Evolutionary conservation across 495 filamentous ascomycete species (phyloP).

Genomic region (Penicillium longicatenatum): DNA sequence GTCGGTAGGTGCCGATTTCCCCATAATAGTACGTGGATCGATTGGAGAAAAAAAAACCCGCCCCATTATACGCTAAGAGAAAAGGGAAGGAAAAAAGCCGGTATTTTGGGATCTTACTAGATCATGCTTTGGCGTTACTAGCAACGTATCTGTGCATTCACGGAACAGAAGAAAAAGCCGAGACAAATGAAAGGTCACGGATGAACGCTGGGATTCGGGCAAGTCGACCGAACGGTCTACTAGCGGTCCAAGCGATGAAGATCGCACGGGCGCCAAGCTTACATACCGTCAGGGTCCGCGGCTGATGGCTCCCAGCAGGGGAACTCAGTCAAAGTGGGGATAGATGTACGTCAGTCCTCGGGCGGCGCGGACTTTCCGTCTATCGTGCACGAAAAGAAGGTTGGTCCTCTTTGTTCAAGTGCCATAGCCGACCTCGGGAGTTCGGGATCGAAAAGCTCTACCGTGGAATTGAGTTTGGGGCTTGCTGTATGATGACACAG

Average conservation of each 20-base stretch:
- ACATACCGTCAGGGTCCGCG: constrained; percentile 27
- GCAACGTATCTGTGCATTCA: not conserved
- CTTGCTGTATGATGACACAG: constrained; percentile 13
- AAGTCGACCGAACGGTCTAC: not conserved
- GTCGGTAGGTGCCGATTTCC: constrained; percentile 19
- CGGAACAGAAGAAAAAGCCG: not conserved
- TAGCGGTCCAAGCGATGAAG: constrained; percentile 11
- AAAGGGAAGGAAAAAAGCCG: not conserved
- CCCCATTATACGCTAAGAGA: not conserved
- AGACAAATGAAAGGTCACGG: not conserved
- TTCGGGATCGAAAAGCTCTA: constrained; percentile 6
- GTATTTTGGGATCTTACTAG: not conserved
- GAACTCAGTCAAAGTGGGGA: constrained; percentile 1
- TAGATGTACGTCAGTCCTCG: constrained; percentile 18
- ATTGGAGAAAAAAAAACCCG: not conserved
- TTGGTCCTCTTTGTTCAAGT: not conserved
- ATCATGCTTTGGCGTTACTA: not conserved
- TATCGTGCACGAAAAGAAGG: not conserved
- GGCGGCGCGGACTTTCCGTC: constrained; percentile 18
- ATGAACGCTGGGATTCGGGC: not conserved
- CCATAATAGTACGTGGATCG: not conserved
- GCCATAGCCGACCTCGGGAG: constrained; percentile 12
- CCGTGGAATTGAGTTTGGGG: constrained; percentile 16
- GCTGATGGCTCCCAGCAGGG: constrained; percentile 18
- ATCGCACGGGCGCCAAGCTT: constrained; percentile 14